These are phyloP conservation scores for Tylopilus sp. DNA, from an alignment of 768 basidiomycete genomes.

Conservation along the genomic window DNA sequence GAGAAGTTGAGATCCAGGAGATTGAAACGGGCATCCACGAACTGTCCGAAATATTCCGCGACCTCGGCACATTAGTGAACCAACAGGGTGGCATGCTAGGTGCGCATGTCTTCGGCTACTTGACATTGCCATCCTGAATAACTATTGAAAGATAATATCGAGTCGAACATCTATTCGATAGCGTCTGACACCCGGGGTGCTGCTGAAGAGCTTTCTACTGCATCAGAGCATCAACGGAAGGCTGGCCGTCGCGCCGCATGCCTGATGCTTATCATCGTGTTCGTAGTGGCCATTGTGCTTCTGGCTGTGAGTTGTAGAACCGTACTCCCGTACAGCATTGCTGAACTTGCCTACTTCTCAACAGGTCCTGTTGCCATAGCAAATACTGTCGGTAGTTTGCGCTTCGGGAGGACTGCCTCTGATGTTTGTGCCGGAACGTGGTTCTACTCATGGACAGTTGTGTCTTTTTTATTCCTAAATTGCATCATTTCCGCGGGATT, in stretches of 20 bases:
- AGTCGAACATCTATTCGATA: constrained; percentile 87
- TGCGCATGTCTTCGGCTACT: constrained; percentile 36
- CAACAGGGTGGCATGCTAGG: constrained; percentile 96
- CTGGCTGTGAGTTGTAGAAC: constrained; percentile 65
- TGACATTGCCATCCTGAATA: not conserved
- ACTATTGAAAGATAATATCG: constrained; percentile 76
- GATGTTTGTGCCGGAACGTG: constrained; percentile 4
- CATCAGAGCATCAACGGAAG: constrained; percentile 90
- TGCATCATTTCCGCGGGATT: constrained; percentile 1
- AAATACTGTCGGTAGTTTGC: not conserved
- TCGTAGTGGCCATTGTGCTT: constrained; percentile 87
- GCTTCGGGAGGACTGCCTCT: not conserved
- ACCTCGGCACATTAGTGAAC: constrained; percentile 89
- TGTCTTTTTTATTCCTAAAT: constrained; percentile 27
- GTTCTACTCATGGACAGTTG: constrained; percentile 15
- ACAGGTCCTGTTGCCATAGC: constrained; percentile 28
- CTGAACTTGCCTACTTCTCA: not conserved
- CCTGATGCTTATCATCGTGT: constrained; percentile 79
- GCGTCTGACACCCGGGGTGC: constrained; percentile 79
- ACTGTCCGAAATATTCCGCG: constrained; percentile 92
- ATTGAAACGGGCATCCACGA: constrained; percentile 98
- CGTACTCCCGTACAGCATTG: not conserved
- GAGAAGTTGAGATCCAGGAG: constrained; percentile 91
- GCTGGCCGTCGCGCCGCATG: constrained; percentile 90
- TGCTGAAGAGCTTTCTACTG: constrained; percentile 81